Percentiles rank a stretch among this genome's conserved stretches.
Conservation (phyloP, 805 yeast species). For the Yarrowia keelungensis region DNA sequence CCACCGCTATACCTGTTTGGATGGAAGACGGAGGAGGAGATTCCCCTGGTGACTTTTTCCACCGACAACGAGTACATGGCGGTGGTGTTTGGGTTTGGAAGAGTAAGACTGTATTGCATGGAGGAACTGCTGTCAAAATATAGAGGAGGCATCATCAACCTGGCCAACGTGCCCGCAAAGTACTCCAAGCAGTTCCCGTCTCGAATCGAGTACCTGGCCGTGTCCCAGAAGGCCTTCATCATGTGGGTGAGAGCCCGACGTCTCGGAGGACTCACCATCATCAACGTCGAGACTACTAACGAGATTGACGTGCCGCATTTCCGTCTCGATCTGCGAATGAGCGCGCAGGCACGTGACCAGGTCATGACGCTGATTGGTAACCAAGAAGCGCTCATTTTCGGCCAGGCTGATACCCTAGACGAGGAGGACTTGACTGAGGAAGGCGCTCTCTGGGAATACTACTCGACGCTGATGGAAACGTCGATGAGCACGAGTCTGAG, state of each 20-base stretch:
- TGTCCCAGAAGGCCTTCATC: conserved; percentile 42
- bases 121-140: conserved; percentile 18
- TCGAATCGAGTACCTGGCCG: conserved; percentile 41
- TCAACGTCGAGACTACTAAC: conserved; percentile 42
- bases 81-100: conserved; percentile 40
- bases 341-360: conserved; percentile 38
- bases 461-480: conserved; percentile 39
- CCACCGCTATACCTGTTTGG: conserved; percentile 36
- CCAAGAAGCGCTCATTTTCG: conserved; percentile 43
- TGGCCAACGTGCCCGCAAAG: conserved; percentile 38
- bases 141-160: conserved; percentile 34
- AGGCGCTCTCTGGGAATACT: conserved; percentile 41
- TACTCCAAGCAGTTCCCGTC: conserved; percentile 44
- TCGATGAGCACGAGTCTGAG: conserved; percentile 39
- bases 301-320: conserved; percentile 45
- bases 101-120: conserved; percentile 38
- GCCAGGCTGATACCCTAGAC: conserved; percentile 40
- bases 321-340: conserved; percentile 43
- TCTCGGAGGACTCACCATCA: conserved; percentile 44
- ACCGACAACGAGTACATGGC: conserved; percentile 40
- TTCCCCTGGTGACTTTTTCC: conserved; percentile 32
- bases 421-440: conserved; percentile 19
- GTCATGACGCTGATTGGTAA: conserved; percentile 42
- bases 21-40: conserved; percentile 27
- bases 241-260: conserved; percentile 43